Base-by-base conservation (phyloP, 2,329 filamentous ascomycete species). In the Fusarium sp. region DNA sequence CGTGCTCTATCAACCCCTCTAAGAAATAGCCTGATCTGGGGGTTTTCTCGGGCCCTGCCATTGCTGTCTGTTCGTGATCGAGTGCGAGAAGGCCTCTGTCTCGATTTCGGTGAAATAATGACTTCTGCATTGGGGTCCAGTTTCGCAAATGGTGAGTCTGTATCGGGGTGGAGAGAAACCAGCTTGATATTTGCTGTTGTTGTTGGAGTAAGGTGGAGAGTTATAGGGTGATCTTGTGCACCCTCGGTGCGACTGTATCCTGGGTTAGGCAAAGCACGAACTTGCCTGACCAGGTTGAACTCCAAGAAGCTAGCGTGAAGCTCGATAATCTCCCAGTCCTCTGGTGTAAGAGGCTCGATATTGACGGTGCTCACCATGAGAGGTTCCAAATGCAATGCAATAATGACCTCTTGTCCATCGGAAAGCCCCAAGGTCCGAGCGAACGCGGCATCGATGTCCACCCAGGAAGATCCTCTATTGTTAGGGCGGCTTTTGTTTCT, bases 281-380 rank as follows among this genome's bases (percentile, higher is more conserved):
- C 95, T 83, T 99, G 96, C 47, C 92, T 93, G 33, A 97, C 86
- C 57, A 99, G 90, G 81, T 99, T 98, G 71, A 98, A 87, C 80
- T 99, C 96, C 53, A 99, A 86, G 79, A 98, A 99, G 18, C 92
- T 96, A 8, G 96, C 95, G 84, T 99, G 96, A 4, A 99, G 86
- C 82, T 99, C 96, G 77, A 99, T 98, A 77, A 98, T 97, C 83
- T 99, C 96, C 96, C 96, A 99, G 80, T 99, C 96, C 64, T 97
- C 94, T 3, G 95, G 91, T 0, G 95, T 98, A 77, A 98, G 84
- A 35, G 96, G 96, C 81, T 99, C 96, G 76, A 99, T 98, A 80
- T 98, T 94, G 81, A 99, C 92, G 3, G 95, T 98, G 81, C 97
- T 94, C 53, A 94, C 94, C 72, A 96, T 84, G 3, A 95, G 95